Conservation (phyloP, 371 early-diverging fungal species). For the Apophysomyces trapeziformis region DNA sequence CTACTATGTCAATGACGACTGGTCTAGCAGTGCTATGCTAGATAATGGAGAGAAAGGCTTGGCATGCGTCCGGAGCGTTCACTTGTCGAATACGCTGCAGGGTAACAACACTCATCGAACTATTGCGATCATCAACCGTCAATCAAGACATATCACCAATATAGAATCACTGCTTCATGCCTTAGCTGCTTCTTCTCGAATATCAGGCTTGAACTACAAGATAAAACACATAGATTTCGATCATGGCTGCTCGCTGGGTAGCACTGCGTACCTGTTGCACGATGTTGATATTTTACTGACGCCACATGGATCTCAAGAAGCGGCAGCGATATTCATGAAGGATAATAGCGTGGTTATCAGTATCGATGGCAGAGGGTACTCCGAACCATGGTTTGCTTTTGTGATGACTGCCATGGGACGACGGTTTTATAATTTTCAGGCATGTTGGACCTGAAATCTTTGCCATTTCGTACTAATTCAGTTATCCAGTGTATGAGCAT, state of each 20-base stretch:
- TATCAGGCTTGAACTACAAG: slow-evolving; percentile 16
- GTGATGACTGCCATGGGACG: slow-evolving; percentile 51
- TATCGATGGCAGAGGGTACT: slow-evolving; percentile 40
- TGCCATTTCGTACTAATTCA: neutral
- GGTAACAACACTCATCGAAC: slow-evolving; percentile 8
- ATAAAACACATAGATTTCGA: slow-evolving; percentile 45
- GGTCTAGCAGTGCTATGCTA: slow-evolving; percentile 9
- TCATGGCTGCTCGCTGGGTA: slow-evolving; percentile 43
- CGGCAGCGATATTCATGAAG: slow-evolving; percentile 55
- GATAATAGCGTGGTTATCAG: slow-evolving; percentile 35
- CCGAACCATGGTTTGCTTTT: slow-evolving; percentile 55
- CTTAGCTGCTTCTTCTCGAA: slow-evolving; percentile 14
- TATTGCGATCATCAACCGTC: slow-evolving; percentile 35
- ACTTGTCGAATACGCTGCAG: slow-evolving; percentile 3
- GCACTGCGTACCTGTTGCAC: slow-evolving; percentile 46
- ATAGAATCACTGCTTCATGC: slow-evolving; percentile 33
- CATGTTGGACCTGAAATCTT: slow-evolving; percentile 2
- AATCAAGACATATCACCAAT: slow-evolving; percentile 40
- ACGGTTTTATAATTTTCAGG: slow-evolving; percentile 42
- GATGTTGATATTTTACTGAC: slow-evolving; percentile 50
- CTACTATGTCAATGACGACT: slow-evolving; percentile 18
- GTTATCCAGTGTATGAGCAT: slow-evolving; percentile 25
- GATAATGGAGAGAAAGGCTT: slow-evolving; percentile 19
- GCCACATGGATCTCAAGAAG: slow-evolving; percentile 51
- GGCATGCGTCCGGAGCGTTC: slow-evolving; percentile 17